These are phyloP conservation scores for Rubus idaeus DNA, from an alignment of 306 rosid species.

Conservation along the genomic window DNA sequence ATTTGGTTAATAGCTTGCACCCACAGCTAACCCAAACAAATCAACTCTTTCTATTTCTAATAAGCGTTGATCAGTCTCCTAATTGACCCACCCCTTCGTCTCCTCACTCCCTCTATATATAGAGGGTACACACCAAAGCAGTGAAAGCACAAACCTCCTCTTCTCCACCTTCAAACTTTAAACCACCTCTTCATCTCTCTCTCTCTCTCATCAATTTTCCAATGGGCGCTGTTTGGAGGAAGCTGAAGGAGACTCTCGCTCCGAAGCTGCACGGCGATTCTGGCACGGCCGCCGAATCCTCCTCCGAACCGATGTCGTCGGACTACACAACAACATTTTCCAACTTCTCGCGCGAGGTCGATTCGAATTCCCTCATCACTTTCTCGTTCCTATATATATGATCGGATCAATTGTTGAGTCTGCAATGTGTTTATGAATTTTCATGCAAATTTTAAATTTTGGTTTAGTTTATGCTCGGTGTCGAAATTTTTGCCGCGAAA, in stretches of 20 bases:
- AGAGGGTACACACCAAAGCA: too few relatives aligned
- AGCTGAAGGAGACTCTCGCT: not conserved
- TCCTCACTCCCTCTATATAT: too few relatives aligned
- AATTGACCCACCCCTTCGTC: too few relatives aligned
- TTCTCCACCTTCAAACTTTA: too few relatives aligned
- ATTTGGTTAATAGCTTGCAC: too few relatives aligned
- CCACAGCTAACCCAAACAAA: too few relatives aligned
- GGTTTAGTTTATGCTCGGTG: not conserved
- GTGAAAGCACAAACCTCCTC: too few relatives aligned
- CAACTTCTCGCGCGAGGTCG: not conserved
- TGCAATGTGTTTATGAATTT: not conserved
- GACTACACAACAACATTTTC: not conserved
- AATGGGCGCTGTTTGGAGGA: not conserved
- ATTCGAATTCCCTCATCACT: not conserved
- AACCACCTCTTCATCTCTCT: not conserved
- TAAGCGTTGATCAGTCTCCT: too few relatives aligned
- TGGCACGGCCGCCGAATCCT: not conserved
- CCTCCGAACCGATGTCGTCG: not conserved
- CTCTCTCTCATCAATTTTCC: not conserved
- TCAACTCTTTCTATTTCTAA: too few relatives aligned
- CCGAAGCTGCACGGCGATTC: not conserved
- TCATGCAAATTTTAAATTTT: not conserved
- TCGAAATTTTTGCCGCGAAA: not conserved
- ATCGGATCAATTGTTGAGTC: not conserved
- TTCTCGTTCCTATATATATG: not conserved